Evolutionary conservation across 805 yeast genomes (phyloP).

Genomic region (Ogataea zsoltii): DNA sequence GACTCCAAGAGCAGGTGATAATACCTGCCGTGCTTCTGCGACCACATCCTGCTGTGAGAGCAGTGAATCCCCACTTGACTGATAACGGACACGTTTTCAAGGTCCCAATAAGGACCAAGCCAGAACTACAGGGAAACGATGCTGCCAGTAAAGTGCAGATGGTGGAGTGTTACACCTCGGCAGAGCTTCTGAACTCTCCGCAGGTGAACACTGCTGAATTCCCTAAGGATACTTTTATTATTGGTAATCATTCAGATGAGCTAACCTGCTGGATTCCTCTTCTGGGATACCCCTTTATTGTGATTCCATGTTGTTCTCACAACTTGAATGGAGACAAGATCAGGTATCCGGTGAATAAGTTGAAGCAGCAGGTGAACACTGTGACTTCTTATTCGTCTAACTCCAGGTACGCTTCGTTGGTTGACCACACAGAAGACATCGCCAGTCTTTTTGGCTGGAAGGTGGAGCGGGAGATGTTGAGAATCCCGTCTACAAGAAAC

Average conservation of each 20-base stretch:
- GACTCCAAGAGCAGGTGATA: constrained; percentile 72
- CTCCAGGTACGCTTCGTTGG: constrained; percentile 82
- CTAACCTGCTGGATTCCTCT: constrained; percentile 94
- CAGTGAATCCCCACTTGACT: constrained; percentile 45
- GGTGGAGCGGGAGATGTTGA: constrained; percentile 78
- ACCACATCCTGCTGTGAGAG: constrained; percentile 64
- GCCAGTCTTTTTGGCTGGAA: constrained; percentile 78
- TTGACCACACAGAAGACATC: constrained; percentile 77
- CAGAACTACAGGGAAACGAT: constrained; percentile 21
- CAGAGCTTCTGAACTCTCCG: constrained; percentile 50
- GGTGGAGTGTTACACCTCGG: constrained; percentile 57
- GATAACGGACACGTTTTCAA: constrained; percentile 66
- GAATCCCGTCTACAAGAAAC: constrained; percentile 93
- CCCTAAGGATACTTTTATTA: constrained; percentile 71
- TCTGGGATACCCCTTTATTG: constrained; percentile 82
- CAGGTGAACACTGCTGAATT: constrained; percentile 65
- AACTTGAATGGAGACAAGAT: constrained; percentile 73
- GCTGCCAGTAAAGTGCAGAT: constrained; percentile 38
- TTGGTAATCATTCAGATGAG: constrained; percentile 96
- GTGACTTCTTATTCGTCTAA: constrained; percentile 35
- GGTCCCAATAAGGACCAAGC: constrained; percentile 41
- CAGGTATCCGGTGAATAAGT: constrained; percentile 55
- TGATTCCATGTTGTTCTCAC: constrained; percentile 95
- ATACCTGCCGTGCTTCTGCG: constrained; percentile 74
- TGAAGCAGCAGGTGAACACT: constrained; percentile 15